A percentile compares a stretch with the other conserved stretches of the same genome.
Evolutionary conservation across 2,329 filamentous ascomycete species (phyloP).

Genomic region (Colletotrichum coccodes): DNA sequence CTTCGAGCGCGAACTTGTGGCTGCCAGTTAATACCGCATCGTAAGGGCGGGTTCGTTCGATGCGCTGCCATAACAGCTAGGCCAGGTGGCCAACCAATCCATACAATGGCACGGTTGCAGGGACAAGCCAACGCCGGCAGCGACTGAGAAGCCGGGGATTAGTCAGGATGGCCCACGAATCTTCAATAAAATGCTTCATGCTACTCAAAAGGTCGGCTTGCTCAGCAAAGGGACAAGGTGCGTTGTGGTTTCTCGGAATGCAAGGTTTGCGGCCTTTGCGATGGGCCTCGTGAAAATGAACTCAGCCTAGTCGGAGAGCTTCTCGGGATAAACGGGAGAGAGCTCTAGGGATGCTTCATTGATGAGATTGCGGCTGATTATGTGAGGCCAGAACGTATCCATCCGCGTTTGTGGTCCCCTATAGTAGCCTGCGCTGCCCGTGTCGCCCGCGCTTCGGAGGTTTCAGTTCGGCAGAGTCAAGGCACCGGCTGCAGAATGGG

Average conservation of each 20-base stretch:
- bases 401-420: neutral
- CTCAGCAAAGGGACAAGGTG: constrained; percentile 3
- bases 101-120: neutral
- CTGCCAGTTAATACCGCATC: constrained; percentile 27
- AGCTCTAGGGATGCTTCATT: neutral
- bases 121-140: constrained; percentile 2
- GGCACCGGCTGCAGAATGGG: constrained; percentile 25
- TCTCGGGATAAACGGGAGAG: neutral
- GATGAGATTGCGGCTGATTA: neutral
- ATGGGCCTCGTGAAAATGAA: constrained; percentile 7
- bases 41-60: neutral
- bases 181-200: constrained; percentile 22
- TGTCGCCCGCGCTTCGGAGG: constrained; percentile 24
- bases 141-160: constrained; percentile 23
- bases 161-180: constrained; percentile 22
- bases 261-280: constrained; percentile 1
- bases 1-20: constrained; percentile 11
- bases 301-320: neutral
- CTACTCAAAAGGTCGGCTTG: constrained; percentile 4
- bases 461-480: constrained; percentile 32
- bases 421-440: neutral
- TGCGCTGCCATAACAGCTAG: neutral
- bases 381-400: neutral
- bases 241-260: neutral
- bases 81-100: constrained; percentile 8